A percentile compares a stretch with the other conserved stretches of the same genome.
Conservation (phyloP, 2,329 filamentous ascomycete species). For the Talaromyces funiculosus region DNA sequence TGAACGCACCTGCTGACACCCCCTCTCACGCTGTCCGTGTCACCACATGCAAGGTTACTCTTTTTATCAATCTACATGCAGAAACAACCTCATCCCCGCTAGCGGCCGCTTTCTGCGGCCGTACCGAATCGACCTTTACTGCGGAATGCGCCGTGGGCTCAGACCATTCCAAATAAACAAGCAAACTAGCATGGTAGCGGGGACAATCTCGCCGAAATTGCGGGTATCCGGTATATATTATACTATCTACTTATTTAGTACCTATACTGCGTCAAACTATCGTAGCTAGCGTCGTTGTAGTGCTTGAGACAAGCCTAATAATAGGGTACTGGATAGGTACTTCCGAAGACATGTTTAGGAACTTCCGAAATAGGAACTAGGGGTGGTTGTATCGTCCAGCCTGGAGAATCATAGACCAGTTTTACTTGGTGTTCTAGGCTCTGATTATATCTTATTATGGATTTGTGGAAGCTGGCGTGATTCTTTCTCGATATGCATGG, state of each 20-base stretch:
- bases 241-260: no score
- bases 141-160: neutral
- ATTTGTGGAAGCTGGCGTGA: neutral
- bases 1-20: neutral
- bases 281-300: neutral
- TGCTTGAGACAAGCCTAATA: neutral
- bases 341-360: no score
- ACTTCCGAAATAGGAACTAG: neutral
- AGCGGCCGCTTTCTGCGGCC: neutral
- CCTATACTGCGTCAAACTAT: no score
- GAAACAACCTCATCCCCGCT: neutral
- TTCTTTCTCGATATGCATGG: neutral
- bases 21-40: neutral
- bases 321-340: neutral
- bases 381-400: no score
- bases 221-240: no score
- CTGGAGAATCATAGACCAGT: neutral
- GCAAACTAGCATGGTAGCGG: neutral
- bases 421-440: no score
- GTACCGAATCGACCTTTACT: neutral
- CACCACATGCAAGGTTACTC: neutral
- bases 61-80: neutral
- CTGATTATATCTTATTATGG: neutral
- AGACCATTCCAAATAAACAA: neutral
- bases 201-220: neutral